Conservation (phyloP, 345 rosid genomes). For the Citrus glauca region DNA sequence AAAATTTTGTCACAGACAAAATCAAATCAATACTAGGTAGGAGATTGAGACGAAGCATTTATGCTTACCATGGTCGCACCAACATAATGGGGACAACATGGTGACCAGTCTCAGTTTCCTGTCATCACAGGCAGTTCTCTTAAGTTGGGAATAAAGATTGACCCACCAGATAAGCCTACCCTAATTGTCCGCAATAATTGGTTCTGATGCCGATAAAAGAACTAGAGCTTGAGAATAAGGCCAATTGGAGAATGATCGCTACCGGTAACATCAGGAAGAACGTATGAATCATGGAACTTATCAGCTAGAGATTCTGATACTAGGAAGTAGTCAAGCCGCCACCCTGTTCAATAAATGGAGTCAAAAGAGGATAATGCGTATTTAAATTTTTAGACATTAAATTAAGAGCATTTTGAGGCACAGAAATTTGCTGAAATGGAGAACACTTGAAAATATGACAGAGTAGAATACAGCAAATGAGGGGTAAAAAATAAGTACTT, state of each 20-base stretch:
- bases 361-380: not conserved
- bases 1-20: not conserved
- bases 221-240: constrained; percentile 62
- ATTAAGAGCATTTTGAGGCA: not conserved
- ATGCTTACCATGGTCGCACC: not conserved
- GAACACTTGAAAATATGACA: not conserved
- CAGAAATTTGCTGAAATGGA: not conserved
- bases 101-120: not conserved
- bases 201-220: not conserved
- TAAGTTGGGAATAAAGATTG: constrained; percentile 1
- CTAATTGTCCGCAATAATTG: constrained; percentile 1
- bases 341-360: constrained; percentile 46
- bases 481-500: not conserved
- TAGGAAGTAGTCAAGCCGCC: constrained; percentile 97
- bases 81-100: not conserved
- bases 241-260: constrained; percentile 96
- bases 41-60: not conserved
- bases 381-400: not conserved
- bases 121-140: not conserved
- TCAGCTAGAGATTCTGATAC: constrained; percentile 75
- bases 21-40: not conserved
- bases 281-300: constrained; percentile 80
- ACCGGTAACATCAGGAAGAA: constrained; percentile 75
- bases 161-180: not conserved
- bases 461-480: not conserved